Evolutionary conservation across 805 yeast species (phyloP), one percentile per base, ranked within the genome.

Genomic region (Metschnikowia drakensbergensis): DNA sequence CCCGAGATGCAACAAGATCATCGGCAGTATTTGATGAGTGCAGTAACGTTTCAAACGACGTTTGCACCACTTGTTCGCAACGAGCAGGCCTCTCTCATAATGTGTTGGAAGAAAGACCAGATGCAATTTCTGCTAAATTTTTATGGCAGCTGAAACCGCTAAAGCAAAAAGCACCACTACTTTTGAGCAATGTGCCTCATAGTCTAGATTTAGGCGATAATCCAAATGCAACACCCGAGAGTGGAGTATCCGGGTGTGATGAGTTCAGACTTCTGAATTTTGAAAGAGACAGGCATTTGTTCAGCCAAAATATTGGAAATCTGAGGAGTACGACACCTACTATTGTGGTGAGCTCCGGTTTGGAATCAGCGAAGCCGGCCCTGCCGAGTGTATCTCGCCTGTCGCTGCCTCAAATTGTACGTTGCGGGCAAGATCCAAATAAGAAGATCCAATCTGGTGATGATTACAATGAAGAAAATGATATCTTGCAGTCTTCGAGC

Each of bases 281-380:
- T 17, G 31, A 37, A 13, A 13, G 25, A 27, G 31, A 27, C n/a
- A n/a, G 13, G 11, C 5, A 33, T 33, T 13, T 3, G 22, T 8
- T 9, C 17, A 33, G 10, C 26, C 11, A 26, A 17, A 26, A 37
- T 13, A 27, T 26, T 27, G 41, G 25, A 29, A 10, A 5, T 17
- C 32, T 32, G 43, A 40, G 43, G n/a, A 31, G 29, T 4, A 37
- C 30, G 28, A 40, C 36, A 7, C 43, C 43, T 22, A 40, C 43
- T 25, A 40, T 40, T 9, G 29, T 40, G 22, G 43, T 40, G 29
- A 30, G 11, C 31, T 31, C 36, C 23, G 36, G 25, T 31, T 22
- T 10, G 8, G 35, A 23, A n/a, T 40, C 43, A 22, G n/a, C 11
- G 6, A 25, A 30, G 11, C 23, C 33, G 31, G 43, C 35, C 6